Evolutionary conservation across 768 basidiomycete genomes (phyloP).

Genomic region (Daedaleopsis nitida): DNA sequence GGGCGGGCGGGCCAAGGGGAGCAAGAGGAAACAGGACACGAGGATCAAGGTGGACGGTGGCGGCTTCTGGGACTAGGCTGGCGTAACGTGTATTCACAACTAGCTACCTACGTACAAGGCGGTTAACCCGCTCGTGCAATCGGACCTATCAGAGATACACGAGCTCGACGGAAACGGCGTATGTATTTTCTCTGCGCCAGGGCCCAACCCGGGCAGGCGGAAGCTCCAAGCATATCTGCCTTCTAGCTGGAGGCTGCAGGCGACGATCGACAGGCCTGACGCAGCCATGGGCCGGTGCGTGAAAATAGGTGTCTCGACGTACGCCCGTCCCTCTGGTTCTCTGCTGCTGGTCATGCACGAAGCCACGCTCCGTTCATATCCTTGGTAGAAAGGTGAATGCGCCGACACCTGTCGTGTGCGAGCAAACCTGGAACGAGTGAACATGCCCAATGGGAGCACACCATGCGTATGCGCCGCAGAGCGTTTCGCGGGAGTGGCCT

Average conservation of each 20-base stretch:
- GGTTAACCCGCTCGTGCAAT: too few relatives aligned
- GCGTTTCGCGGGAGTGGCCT: neutral
- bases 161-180: too few relatives aligned
- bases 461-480: neutral
- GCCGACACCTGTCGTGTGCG: neutral
- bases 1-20: constrained; percentile 71
- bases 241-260: neutral
- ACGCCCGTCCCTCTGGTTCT: too few relatives aligned
- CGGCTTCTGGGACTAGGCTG: constrained; percentile 49
- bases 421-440: neutral
- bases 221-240: neutral
- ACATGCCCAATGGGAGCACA: neutral
- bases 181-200: too few relatives aligned
- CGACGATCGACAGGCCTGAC: neutral
- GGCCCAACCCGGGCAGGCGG: too few relatives aligned
- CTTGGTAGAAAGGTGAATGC: too few relatives aligned
- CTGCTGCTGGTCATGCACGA: too few relatives aligned
- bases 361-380: too few relatives aligned
- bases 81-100: neutral
- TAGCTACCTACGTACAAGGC: too few relatives aligned
- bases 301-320: too few relatives aligned
- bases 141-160: too few relatives aligned
- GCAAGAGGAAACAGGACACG: constrained; percentile 82
- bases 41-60: constrained; percentile 61
- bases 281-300: too few relatives aligned